Evolutionary conservation across 129 eudicot genomes (phyloP).

Genomic region (Tagetes patula): DNA sequence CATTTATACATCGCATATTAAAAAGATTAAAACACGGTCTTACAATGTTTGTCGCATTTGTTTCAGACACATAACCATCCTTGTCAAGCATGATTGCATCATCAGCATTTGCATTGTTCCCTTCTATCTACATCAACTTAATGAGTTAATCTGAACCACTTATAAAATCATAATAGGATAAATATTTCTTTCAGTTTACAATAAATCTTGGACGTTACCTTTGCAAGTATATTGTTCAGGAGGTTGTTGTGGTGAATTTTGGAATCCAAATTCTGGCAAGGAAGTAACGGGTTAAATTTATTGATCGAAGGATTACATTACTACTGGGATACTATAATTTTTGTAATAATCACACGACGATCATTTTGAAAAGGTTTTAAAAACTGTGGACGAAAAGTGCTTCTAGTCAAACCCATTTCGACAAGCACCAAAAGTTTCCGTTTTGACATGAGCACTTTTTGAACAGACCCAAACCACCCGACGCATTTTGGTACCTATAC

Average conservation of each 20-base stretch:
- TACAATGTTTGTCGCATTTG: slow-evolving; percentile 97
- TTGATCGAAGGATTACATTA: background rate
- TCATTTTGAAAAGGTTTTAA: background rate
- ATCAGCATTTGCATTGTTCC: slow-evolving; percentile 90
- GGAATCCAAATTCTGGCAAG: slow-evolving; percentile 92
- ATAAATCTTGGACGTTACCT: slow-evolving; percentile 42
- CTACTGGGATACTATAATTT: background rate
- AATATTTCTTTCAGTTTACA: background rate
- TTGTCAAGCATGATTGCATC: slow-evolving; percentile 99
- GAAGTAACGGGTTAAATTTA: slow-evolving; percentile 5
- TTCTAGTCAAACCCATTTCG: background rate
- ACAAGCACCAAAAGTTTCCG: background rate
- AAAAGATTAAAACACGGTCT: slow-evolving; percentile 18
- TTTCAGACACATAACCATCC: slow-evolving; percentile 99
- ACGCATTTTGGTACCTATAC: background rate
- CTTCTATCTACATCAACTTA: slow-evolving; percentile 80
- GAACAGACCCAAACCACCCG: background rate
- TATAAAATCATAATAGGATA: slow-evolving; percentile 10
- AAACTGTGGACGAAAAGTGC: background rate
- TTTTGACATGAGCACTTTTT: background rate
- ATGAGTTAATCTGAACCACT: slow-evolving; percentile 15
- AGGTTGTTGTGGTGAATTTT: slow-evolving; percentile 99
- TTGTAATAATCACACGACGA: background rate
- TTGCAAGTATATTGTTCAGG: slow-evolving; percentile 90
- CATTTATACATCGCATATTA: background rate